Evolutionary conservation across 441 rosid genomes (phyloP), one percentile per base, ranked within the genome.

Genomic region (Erysimum pusillum): DNA sequence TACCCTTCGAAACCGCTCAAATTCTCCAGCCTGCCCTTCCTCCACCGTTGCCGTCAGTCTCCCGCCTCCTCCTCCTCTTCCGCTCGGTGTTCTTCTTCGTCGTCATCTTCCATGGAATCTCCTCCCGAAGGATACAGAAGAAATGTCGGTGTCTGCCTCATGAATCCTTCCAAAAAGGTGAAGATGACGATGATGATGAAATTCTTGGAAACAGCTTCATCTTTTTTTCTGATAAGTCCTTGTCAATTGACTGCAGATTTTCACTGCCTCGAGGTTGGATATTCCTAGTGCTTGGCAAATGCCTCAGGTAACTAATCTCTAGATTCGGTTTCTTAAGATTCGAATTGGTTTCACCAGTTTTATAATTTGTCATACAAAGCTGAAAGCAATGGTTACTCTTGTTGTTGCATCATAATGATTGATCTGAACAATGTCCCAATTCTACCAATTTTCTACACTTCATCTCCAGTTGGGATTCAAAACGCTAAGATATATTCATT

Each of bases 211-310:
- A 28, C 9, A 51, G 13, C 75, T 53, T 67, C 44, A 4, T 17
- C 38, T 49, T 36, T 6, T 13, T 42, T 14, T 57, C 53, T 67
- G 13, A 59, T 15, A 5, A 10, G 2, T 69, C 12, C 8, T 0
- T 38, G 39, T 64, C 0, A 12, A 11, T 38, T 54, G 2, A 9
- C 7, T 74, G 73, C 80, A 94, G 99, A 87, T 94, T 69, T 94
- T 94, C 66, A 84, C 86, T 69, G 98, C 98, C 12, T 87, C 97
- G 63, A 92, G 98, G 76, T 86, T 91, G 61, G 99, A 94, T 75
- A 73, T 91, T 52, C 96, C 94, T 4, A 76, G 83, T 82, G 85
- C 97, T 60, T 95, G 98, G 97, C 99, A 95, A 81, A 95, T 95
- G 99, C 99, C 99, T 13, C 98, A 95, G 93, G 99, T 91, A 22